These are phyloP conservation scores for Pittosporum tobira DNA, from an alignment of 129 eudicot species.

Conservation along the genomic window DNA sequence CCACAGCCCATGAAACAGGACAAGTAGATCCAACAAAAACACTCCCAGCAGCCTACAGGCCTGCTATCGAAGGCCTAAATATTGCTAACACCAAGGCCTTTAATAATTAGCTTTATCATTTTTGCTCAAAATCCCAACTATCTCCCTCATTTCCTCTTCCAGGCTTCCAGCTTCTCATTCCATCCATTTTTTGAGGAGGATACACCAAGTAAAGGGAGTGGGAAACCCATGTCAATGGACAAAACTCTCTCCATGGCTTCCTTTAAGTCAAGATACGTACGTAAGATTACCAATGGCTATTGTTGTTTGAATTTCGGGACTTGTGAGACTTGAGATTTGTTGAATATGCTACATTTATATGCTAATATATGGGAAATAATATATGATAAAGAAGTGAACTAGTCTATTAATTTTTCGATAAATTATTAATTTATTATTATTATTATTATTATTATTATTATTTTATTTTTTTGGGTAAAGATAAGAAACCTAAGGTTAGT, in stretches of 20 bases:
- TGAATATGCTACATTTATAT: too few relatives aligned
- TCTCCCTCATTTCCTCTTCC: slow-evolving; percentile 21
- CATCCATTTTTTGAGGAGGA: slow-evolving; percentile 36
- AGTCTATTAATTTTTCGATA: too few relatives aligned
- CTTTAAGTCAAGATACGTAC: slow-evolving; percentile 18
- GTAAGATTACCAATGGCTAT: slow-evolving; percentile 22
- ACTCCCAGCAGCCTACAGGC: slow-evolving; percentile 20
- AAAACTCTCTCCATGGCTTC: slow-evolving; percentile 26
- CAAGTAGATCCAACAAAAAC: slow-evolving; percentile 18
- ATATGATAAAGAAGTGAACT: too few relatives aligned
- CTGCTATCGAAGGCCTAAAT: slow-evolving; percentile 19
- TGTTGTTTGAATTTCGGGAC: slow-evolving; percentile 19
- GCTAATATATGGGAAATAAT: too few relatives aligned
- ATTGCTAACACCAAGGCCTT: slow-evolving; percentile 21
- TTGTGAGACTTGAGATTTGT: too few relatives aligned
- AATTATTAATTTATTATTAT: too few relatives aligned
- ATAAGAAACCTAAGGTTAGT: too few relatives aligned
- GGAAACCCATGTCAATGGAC: slow-evolving; percentile 33
- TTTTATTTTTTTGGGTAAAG: too few relatives aligned
- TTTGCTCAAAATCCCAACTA: slow-evolving; percentile 13
- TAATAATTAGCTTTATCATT: slow-evolving; percentile 22
- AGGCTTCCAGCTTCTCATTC: slow-evolving; percentile 22
- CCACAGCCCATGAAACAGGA: slow-evolving; percentile 21
- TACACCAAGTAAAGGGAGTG: slow-evolving; percentile 31
- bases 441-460: too few relatives aligned